Evolutionary conservation across 2,329 filamentous ascomycete genomes (phyloP).

Genomic region (Pestalotiopsis fici): DNA sequence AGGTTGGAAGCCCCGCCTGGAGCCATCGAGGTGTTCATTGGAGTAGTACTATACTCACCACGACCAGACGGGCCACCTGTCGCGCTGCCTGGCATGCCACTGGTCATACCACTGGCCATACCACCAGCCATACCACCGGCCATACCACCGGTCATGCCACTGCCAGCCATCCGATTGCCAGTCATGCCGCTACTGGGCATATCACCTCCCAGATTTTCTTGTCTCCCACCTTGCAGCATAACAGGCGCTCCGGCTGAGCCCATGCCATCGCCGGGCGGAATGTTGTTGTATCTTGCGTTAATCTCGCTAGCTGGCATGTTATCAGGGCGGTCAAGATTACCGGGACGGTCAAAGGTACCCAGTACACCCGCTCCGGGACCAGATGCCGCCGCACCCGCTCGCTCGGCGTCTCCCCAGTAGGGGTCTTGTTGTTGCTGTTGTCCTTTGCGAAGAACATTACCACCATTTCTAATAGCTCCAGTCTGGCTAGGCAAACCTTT

Average conservation of each 20-base stretch:
- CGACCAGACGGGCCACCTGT: too few relatives aligned
- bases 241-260: background rate
- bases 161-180: background rate
- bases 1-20: background rate
- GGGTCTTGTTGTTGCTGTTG: constrained; percentile 6
- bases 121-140: background rate
- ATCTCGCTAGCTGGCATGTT: background rate
- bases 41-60: too few relatives aligned
- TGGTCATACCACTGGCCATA: background rate
- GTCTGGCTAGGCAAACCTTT: background rate
- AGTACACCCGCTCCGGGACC: background rate
- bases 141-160: background rate
- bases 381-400: background rate
- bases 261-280: background rate
- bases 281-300: constrained; percentile 1
- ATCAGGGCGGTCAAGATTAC: background rate
- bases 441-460: constrained; percentile 13
- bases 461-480: background rate
- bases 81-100: background rate
- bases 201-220: background rate
- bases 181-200: background rate
- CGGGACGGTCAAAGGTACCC: too few relatives aligned
- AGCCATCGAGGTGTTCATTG: background rate
- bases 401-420: constrained; percentile 5
- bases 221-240: background rate